Evolutionary conservation across 495 filamentous ascomycete genomes (phyloP).

Genomic region (Penicillium pulvis): DNA sequence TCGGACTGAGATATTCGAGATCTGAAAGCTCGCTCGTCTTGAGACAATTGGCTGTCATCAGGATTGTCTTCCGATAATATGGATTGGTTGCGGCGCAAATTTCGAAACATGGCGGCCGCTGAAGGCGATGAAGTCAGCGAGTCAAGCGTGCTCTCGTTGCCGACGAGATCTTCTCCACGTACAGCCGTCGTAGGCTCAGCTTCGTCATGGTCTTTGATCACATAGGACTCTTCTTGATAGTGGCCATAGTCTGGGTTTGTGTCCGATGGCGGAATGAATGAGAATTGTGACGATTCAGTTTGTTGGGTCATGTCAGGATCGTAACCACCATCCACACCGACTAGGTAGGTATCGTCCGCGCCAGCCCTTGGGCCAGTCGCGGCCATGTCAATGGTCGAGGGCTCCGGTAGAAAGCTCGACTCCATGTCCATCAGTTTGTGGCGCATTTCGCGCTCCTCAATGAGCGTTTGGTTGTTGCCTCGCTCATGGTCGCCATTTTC

Average conservation of each 20-base stretch:
- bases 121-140: conserved; percentile 67
- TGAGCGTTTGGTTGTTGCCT: conserved; percentile 47
- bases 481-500: conserved; percentile 45
- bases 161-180: conserved; percentile 30
- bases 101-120: conserved; percentile 62
- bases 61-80: conserved; percentile 18
- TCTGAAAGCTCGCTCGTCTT: conserved; percentile 31
- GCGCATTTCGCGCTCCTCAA: conserved; percentile 69
- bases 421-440: conserved; percentile 81
- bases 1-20: conserved; percentile 23
- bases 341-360: conserved; percentile 47
- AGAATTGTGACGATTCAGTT: conserved; percentile 30
- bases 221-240: conserved; percentile 5
- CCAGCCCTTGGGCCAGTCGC: conserved; percentile 27
- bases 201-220: conserved; percentile 19
- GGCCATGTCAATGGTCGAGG: conserved; percentile 49
- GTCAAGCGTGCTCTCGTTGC: conserved; percentile 61
- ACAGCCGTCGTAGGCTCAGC: conserved; percentile 26
- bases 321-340: conserved; percentile 35
- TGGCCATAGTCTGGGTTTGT: conserved; percentile 25
- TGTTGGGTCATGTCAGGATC: conserved; percentile 18
- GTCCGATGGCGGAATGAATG: conserved; percentile 32
- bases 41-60: conserved; percentile 26
- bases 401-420: conserved; percentile 73
- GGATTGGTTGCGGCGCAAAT: conserved; percentile 37